Conservation (phyloP, 352 stramenopile genomes). For the Plasmopara muralis region DNA sequence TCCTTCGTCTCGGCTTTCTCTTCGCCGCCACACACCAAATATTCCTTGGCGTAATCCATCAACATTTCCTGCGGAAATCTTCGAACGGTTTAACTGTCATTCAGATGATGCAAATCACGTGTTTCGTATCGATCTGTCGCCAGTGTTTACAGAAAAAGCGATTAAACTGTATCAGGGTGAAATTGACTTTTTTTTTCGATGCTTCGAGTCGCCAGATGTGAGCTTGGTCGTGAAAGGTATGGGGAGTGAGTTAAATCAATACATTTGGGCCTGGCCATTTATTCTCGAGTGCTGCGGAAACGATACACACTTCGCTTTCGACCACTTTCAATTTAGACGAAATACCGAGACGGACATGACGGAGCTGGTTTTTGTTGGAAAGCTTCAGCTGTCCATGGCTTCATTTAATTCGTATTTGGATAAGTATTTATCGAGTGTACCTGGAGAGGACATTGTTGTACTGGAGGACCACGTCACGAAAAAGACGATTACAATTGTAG, state of each 20-base stretch:
- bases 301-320: conserved; percentile 64
- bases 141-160: conserved; percentile 42
- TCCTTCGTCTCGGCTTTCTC: conserved; percentile 13
- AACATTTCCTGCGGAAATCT: conserved; percentile 46
- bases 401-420: conserved; percentile 74
- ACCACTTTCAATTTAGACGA: conserved; percentile 70
- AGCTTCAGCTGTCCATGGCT: conserved; percentile 62
- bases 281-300: conserved; percentile 71
- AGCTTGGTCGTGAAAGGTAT: conserved; percentile 77
- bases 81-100: conserved; percentile 46
- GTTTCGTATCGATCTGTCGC: conserved; percentile 60
- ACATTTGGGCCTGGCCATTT: conserved; percentile 77
- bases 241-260: conserved; percentile 71
- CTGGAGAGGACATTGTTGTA: conserved; percentile 56
- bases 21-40: conserved; percentile 28
- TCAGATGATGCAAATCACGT: conserved; percentile 51
- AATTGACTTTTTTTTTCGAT: conserved; percentile 63
- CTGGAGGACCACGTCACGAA: conserved; percentile 64
- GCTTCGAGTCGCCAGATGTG: conserved; percentile 72
- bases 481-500: conserved; percentile 58
- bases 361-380: conserved; percentile 62
- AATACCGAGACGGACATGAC: conserved; percentile 34
- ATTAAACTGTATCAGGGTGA: conserved; percentile 48
- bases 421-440: conserved; percentile 53
- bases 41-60: conserved; percentile 48